Conservation (phyloP, 139 green algal species). For the Chlorella sp. region DNA sequence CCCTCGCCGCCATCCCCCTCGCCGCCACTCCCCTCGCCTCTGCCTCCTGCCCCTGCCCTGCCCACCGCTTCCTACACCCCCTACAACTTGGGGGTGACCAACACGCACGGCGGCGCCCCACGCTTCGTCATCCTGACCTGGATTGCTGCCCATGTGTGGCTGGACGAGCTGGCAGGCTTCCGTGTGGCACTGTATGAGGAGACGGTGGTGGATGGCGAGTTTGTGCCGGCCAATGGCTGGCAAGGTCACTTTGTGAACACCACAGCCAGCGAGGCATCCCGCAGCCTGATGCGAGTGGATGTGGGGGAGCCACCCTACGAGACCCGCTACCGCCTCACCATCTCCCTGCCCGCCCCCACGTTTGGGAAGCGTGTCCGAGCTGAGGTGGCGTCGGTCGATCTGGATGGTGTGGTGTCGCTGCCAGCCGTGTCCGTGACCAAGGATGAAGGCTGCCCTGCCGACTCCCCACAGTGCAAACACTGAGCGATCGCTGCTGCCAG, state of each 20-base stretch:
- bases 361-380: not conserved
- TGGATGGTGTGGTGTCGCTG: not conserved
- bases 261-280: not conserved
- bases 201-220: not conserved
- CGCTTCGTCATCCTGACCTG: slow-evolving; percentile 3
- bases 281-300: not conserved
- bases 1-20: not conserved
- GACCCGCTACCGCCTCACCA: not conserved
- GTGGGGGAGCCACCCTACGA: not conserved
- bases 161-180: not conserved
- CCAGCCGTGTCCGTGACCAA: too few species aligned
- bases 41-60: not conserved
- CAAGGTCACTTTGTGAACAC: not conserved
- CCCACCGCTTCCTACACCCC: not conserved
- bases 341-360: not conserved
- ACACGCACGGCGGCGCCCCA: not conserved
- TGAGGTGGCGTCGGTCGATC: not conserved
- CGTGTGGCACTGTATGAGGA: not conserved
- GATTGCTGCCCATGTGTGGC: not conserved
- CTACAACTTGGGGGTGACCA: not conserved
- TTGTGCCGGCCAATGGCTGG: not conserved
- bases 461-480: too few species aligned
- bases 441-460: too few species aligned
- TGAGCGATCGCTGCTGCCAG: too few species aligned
- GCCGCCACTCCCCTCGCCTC: not conserved